A percentile compares a stretch with the other conserved stretches of the same genome.
These are phyloP conservation scores for Anthoceros angustus DNA, from an alignment of 225 moss, liverwort and hornwort species.

Conservation along the genomic window DNA sequence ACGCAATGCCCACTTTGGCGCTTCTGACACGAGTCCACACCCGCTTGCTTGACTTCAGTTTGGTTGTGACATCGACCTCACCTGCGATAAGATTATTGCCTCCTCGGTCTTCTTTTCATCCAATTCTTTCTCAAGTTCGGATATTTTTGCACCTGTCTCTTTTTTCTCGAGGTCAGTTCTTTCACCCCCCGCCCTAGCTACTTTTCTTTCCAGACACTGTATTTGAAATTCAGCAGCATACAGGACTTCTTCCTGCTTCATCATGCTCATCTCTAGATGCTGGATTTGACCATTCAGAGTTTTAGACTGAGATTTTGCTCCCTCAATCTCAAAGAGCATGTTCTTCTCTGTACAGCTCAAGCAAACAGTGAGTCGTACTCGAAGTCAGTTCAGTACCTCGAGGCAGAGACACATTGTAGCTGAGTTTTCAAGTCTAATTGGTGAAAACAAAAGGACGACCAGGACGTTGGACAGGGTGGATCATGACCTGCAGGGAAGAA, in stretches of 20 bases:
- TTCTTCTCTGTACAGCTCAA: constrained; percentile 30
- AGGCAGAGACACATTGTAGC: not conserved
- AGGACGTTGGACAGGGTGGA: no score
- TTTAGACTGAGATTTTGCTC: constrained; percentile 67
- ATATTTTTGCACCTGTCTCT: constrained; percentile 37
- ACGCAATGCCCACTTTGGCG: not conserved
- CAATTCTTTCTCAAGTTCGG: constrained; percentile 49
- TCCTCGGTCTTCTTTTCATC: constrained; percentile 38
- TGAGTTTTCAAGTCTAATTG: no score
- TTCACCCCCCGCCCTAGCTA: constrained; percentile 58
- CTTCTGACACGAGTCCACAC: not conserved
- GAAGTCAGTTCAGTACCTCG: not conserved
- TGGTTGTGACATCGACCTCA: constrained; percentile 3
- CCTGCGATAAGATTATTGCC: constrained; percentile 40
- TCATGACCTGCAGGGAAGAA: no score
- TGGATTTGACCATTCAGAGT: constrained; percentile 38
- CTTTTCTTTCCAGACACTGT: constrained; percentile 61
- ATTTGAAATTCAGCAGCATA: constrained; percentile 74
- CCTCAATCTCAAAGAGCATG: constrained; percentile 53
- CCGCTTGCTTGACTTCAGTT: not conserved
- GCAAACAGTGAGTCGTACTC: not conserved
- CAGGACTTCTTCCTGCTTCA: constrained; percentile 60
- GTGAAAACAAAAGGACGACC: no score
- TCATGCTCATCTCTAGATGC: constrained; percentile 41
- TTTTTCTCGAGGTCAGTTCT: constrained; percentile 33